Percentiles rank a stretch among this genome's conserved stretches.
Conservation (phyloP, 164 flowering plant species). For the Houttuynia cordata region DNA sequence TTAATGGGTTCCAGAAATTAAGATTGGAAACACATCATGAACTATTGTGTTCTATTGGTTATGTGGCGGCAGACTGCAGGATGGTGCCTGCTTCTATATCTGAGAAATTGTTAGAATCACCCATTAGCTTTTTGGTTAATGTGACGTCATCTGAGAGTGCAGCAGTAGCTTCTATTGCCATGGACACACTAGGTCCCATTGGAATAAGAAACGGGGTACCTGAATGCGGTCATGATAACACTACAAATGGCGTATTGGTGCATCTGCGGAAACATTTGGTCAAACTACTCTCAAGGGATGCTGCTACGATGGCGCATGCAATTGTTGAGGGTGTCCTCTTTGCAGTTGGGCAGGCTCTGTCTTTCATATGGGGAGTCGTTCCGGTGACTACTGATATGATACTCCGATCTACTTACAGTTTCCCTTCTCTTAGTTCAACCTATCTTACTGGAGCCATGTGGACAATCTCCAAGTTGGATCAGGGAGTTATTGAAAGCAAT, state of each 20-base stretch:
- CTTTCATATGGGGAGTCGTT: conserved; percentile 94
- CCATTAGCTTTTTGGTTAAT: conserved; percentile 48
- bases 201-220: conserved; percentile 72
- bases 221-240: conserved; percentile 31
- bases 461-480: conserved; percentile 24
- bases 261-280: conserved; percentile 48
- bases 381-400: conserved; percentile 85
- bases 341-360: conserved; percentile 96
- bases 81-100: conserved; percentile 30
- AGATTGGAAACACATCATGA: conserved; percentile 88
- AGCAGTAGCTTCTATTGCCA: conserved; percentile 62
- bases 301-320: conserved; percentile 68
- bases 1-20: conserved; percentile 32
- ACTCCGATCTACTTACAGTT: conserved; percentile 74
- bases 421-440: conserved; percentile 74
- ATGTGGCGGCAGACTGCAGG: conserved; percentile 63
- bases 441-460: conserved; percentile 50
- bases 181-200: conserved; percentile 92
- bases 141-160: conserved; percentile 58
- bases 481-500: conserved; percentile 15
- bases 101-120: conserved; percentile 33
- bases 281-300: conserved; percentile 69
- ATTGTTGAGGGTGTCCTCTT: conserved; percentile 81
- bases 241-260: conserved; percentile 50
- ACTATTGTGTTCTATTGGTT: conserved; percentile 69